Percentiles rank a stretch among this genome's conserved stretches.
These are phyloP conservation scores for Parasitella parasitica DNA, from an alignment of 371 early-diverging fungal genomes.

Conservation along the genomic window DNA sequence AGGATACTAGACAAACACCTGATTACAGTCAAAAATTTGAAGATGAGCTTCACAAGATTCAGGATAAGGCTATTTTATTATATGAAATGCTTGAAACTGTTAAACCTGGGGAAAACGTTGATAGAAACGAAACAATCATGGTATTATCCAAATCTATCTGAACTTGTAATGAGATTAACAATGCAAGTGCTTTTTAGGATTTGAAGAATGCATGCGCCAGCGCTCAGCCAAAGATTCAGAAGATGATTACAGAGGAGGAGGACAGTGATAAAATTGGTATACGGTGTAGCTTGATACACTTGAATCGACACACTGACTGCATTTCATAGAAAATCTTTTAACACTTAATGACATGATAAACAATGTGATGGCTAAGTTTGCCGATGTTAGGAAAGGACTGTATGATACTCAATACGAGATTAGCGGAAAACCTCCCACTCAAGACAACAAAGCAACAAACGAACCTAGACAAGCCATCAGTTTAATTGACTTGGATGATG, in stretches of 20 bases:
- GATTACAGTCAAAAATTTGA: slow-evolving; percentile 88
- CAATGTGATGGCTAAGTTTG: slow-evolving; percentile 73
- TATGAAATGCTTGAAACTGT: slow-evolving; percentile 77
- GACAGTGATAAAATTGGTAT: slow-evolving; percentile 38
- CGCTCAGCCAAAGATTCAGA: slow-evolving; percentile 78
- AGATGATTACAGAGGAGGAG: slow-evolving; percentile 59
- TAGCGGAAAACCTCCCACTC: slow-evolving; percentile 38
- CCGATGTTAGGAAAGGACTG: slow-evolving; percentile 65
- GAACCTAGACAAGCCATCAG: slow-evolving; percentile 44
- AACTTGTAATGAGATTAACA: slow-evolving; percentile 29
- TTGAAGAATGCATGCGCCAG: slow-evolving; percentile 52
- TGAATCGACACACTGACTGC: slow-evolving; percentile 2
- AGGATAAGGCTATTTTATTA: slow-evolving; percentile 71
- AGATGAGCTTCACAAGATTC: slow-evolving; percentile 80
- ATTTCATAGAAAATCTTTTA: slow-evolving; percentile 57
- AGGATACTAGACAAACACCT: slow-evolving; percentile 76
- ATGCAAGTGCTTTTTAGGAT: slow-evolving; percentile 48
- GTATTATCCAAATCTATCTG: background rate
- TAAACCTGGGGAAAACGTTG: slow-evolving; percentile 64
- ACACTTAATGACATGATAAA: slow-evolving; percentile 86
- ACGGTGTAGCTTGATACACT: no score
- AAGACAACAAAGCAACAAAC: slow-evolving; percentile 12
- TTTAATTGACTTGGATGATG: slow-evolving; percentile 67
- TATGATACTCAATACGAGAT: slow-evolving; percentile 49
- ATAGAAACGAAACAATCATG: slow-evolving; percentile 60